A percentile compares a stretch with the other conserved stretches of the same genome.
phyloP scores from a whole-genome alignment of 352 stramenopile genomes.

The Phytophthora capsici region DNA sequence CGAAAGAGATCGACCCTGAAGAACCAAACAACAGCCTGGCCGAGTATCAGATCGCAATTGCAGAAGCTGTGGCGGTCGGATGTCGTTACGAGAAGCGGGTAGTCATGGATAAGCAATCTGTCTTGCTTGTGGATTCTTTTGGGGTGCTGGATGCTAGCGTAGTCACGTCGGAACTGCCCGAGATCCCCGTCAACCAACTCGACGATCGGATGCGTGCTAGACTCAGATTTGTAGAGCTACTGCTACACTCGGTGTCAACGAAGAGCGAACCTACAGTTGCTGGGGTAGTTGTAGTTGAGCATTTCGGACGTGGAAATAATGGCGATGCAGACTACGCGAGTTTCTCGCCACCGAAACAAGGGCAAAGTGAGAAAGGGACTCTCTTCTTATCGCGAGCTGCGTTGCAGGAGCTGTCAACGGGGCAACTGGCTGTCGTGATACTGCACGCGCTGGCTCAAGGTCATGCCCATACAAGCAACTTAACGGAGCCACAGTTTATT shows the following conservation, averaged over 20 bases:
- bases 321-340: slow-evolving; percentile 18
- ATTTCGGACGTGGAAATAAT: slow-evolving; percentile 17
- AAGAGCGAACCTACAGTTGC: neutral
- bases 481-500: slow-evolving; percentile 60
- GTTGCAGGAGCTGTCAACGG: slow-evolving; percentile 48
- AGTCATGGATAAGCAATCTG: neutral
- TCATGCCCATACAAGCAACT: slow-evolving; percentile 38
- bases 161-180: neutral
- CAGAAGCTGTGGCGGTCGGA: slow-evolving; percentile 26
- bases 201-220: slow-evolving; percentile 40
- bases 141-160: slow-evolving; percentile 21
- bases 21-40: slow-evolving; percentile 1
- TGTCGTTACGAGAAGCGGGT: slow-evolving; percentile 26
- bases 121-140: slow-evolving; percentile 13
- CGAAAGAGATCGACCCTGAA: neutral
- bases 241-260: slow-evolving; percentile 33
- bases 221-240: slow-evolving; percentile 36
- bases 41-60: slow-evolving; percentile 29
- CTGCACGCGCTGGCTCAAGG: slow-evolving; percentile 60
- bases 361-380: slow-evolving; percentile 4
- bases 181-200: slow-evolving; percentile 18
- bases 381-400: slow-evolving; percentile 44
- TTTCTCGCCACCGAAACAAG: slow-evolving; percentile 3
- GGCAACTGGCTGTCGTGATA: slow-evolving; percentile 60
- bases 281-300: slow-evolving; percentile 14